phyloP scores from a whole-genome alignment of 805 yeast genomes.

The Kodamaea hsintzibuensis region DNA sequence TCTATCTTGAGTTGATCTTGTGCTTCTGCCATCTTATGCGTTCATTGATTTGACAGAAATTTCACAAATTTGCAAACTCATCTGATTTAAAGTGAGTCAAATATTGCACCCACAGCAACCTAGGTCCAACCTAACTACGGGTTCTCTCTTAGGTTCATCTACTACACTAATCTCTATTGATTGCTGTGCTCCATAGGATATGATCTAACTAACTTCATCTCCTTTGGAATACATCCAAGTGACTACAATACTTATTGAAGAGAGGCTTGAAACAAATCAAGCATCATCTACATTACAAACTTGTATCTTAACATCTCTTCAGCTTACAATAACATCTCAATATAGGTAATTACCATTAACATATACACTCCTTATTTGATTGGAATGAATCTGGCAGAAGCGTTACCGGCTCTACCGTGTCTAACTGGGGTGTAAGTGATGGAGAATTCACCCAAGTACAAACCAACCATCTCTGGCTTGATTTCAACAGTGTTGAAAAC shows the following conservation, averaged over 20 bases:
- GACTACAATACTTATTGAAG: too few relatives aligned
- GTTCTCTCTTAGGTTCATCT: too few relatives aligned
- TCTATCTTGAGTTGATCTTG: conserved; percentile 7
- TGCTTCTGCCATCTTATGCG: neutral
- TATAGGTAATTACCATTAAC: neutral
- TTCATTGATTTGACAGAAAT: neutral
- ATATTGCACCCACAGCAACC: neutral
- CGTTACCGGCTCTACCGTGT: conserved; percentile 98
- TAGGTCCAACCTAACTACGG: neutral
- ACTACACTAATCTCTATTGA: too few relatives aligned
- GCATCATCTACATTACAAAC: too few relatives aligned
- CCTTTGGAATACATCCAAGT: too few relatives aligned
- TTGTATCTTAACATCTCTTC: too few relatives aligned
- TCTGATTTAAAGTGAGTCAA: neutral
- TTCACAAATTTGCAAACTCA: conserved; percentile 6
- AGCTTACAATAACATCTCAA: neutral
- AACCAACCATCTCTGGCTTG: conserved; percentile 99
- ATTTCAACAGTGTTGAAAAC: conserved; percentile 98
- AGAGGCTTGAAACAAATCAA: too few relatives aligned
- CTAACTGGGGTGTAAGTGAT: conserved; percentile 99
- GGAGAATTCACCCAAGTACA: conserved; percentile 99
- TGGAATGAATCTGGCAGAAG: conserved; percentile 78
- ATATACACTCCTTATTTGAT: conserved; percentile 35
- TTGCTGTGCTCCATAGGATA: too few relatives aligned
- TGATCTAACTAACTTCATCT: too few relatives aligned